Base-by-base conservation (phyloP, 2,329 filamentous ascomycete species). In the Scedosporium apiospermum region DNA sequence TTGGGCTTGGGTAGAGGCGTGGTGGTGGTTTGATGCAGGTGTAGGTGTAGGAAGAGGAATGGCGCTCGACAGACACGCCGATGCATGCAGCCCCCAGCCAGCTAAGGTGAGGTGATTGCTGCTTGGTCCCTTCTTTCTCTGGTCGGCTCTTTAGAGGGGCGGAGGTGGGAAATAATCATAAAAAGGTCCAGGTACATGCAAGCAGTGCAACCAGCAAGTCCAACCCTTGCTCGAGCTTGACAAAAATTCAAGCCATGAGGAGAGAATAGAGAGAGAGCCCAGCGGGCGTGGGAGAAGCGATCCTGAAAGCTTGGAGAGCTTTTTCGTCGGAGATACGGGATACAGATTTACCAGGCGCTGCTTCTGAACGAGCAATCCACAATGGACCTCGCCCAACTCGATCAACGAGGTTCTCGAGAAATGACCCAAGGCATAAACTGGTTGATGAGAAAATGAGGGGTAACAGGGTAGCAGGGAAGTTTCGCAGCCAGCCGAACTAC, bases 371-470 rank as follows among this genome's bases (percentile, higher is more conserved):
- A 16, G 44, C 44, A 49, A 49, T 49, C 34, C 34, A 49, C 16
- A 21, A 18, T 18, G n/a, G 44, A 21, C 44, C 44, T 49, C 44
- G 44, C 16, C 18, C 44, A 49, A 21, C 21, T 49, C 18, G n/a
- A 49, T 49, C 44, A 7, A 49, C 6, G 44, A n/a, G n/a, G 44
- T 49, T 55, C 18, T 55, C 23, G 51, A 23, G 18, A 2, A 23
- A 23, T 23, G 23, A 23, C 23, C 51, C 51, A 30, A 18, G 21
- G 23, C 51, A 27, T 23, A 4, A 55, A 27, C 51, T 30, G 51
- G 51, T 23, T 55, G 51, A 55, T 55, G 51, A 55, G 51, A 55
- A 55, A 55, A 55, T 55, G 51, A 55, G 51, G 51, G 51, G 51
- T 55, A 55, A 55, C 51, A 55, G 51, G 51, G 51, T 55, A 55